Evolutionary conservation across 2,329 filamentous ascomycete genomes (phyloP).

Genomic region (Graphilbum sp.): DNA sequence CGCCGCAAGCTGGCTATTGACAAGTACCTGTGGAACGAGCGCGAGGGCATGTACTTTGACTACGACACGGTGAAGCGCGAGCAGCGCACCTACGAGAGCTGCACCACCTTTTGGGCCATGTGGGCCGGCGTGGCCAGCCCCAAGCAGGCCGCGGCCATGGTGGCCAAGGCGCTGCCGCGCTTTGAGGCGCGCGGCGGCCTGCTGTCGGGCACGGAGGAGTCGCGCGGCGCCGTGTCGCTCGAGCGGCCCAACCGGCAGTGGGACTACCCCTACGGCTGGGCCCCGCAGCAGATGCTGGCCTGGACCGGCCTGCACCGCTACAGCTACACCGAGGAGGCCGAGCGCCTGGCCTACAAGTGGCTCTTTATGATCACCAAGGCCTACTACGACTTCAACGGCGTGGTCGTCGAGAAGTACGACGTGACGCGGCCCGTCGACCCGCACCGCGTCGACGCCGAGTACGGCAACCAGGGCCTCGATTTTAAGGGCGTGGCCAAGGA

Average conservation of each 20-base stretch:
- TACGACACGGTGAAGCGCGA: constrained; percentile 75
- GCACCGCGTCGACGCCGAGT: constrained; percentile 89
- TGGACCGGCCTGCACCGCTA: constrained; percentile 90
- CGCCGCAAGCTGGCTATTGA: constrained; percentile 74
- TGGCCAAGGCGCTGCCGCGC: constrained; percentile 64
- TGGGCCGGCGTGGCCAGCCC: constrained; percentile 86
- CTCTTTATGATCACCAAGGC: constrained; percentile 96
- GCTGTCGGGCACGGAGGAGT: constrained; percentile 77
- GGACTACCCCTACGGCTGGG: constrained; percentile 98
- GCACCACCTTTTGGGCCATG: constrained; percentile 92
- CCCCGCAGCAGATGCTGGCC: constrained; percentile 93
- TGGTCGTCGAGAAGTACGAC: constrained; percentile 98
- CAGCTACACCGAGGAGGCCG: constrained; percentile 78
- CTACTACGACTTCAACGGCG: constrained; percentile 95
- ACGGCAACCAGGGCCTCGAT: constrained; percentile 88
- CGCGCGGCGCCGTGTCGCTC: constrained; percentile 62
- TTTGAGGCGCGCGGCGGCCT: constrained; percentile 83
- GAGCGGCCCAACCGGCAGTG: constrained; percentile 89
- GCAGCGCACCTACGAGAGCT: constrained; percentile 73
- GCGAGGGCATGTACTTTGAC: constrained; percentile 94
- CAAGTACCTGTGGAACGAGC: constrained; percentile 85
- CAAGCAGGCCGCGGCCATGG: constrained; percentile 69
- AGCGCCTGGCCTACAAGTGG: constrained; percentile 89
- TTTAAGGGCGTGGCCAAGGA: constrained; percentile 94
- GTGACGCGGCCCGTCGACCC: constrained; percentile 81